Evolutionary conservation across 495 filamentous ascomycete genomes (phyloP).

Genomic region (Xylaria intraflava): DNA sequence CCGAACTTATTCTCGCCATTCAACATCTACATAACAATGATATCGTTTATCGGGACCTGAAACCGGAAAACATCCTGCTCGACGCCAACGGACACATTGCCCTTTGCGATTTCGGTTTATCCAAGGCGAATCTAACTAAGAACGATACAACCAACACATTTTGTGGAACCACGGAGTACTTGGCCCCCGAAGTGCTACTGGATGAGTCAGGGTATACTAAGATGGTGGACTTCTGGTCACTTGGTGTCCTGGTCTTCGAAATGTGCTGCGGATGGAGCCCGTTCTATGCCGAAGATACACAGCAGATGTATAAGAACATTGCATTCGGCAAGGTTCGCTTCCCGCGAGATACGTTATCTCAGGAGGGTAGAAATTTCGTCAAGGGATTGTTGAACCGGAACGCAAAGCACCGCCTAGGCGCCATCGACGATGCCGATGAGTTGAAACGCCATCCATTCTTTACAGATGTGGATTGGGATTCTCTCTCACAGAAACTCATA

Average conservation of each 20-base stretch:
- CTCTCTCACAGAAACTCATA: conserved; percentile 77
- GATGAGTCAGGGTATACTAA: conserved; percentile 98
- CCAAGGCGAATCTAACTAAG: conserved; percentile 92
- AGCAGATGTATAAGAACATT: conserved; percentile 99
- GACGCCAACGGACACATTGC: conserved; percentile 89
- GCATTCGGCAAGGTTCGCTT: conserved; percentile 98
- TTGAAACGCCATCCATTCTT: conserved; percentile 95
- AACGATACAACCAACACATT: conserved; percentile 98
- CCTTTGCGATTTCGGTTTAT: conserved; percentile 93
- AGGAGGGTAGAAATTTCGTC: conserved; percentile 94
- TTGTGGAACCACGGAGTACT: conserved; percentile 95
- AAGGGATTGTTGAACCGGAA: conserved; percentile 96
- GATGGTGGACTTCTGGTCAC: conserved; percentile 99
- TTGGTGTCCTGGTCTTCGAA: conserved; percentile 95
- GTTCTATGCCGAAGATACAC: conserved; percentile 97
- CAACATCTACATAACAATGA: conserved; percentile 94
- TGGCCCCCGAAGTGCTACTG: conserved; percentile 89
- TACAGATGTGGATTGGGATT: conserved; percentile 84
- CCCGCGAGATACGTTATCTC: conserved; percentile 85
- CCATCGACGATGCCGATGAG: conserved; percentile 86
- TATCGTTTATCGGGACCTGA: conserved; percentile 96
- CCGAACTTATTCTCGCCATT: conserved; percentile 90
- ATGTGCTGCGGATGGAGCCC: conserved; percentile 99
- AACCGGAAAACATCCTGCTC: conserved; percentile 95
- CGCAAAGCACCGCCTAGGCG: conserved; percentile 89